Percentiles rank a stretch among this genome's conserved stretches.
These are phyloP conservation scores for Termitomyces sp. DNA, from an alignment of 768 basidiomycete genomes.

Conservation along the genomic window DNA sequence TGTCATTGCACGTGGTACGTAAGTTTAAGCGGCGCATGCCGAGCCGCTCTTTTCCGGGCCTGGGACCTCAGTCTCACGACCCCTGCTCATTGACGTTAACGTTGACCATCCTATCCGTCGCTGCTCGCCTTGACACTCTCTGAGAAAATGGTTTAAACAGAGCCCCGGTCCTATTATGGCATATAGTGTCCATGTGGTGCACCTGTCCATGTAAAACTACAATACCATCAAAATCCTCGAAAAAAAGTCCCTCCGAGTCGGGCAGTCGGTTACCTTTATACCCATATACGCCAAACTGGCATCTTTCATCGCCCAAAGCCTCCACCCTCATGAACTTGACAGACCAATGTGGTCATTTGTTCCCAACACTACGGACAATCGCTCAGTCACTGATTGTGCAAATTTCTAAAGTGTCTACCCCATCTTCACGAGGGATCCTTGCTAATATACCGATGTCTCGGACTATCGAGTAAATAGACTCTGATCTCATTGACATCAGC, in stretches of 20 bases:
- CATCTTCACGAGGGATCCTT: not conserved
- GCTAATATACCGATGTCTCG: not conserved
- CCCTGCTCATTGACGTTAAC: too few relatives aligned
- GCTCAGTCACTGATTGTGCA: too few relatives aligned
- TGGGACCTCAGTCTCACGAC: too few relatives aligned
- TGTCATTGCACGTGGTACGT: not conserved
- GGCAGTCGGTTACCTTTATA: not conserved
- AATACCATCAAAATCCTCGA: too few relatives aligned
- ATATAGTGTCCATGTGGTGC: not conserved
- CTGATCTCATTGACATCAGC: not conserved
- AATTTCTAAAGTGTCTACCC: not conserved
- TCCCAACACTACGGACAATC: not conserved
- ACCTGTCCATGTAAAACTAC: not conserved
- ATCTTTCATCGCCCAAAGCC: too few relatives aligned
- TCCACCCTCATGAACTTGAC: too few relatives aligned
- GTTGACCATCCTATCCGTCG: too few relatives aligned
- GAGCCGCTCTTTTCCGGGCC: too few relatives aligned
- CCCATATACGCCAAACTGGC: too few relatives aligned
- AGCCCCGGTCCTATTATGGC: not conserved
- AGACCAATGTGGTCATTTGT: too few relatives aligned
- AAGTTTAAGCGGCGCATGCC: not conserved
- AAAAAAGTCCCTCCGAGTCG: too few relatives aligned
- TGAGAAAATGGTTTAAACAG: not conserved
- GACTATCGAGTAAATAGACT: not conserved
- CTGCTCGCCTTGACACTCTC: too few relatives aligned